These are phyloP conservation scores for Nitzschia putrida DNA, from an alignment of 108 stramenopile genomes.

Conservation along the genomic window DNA sequence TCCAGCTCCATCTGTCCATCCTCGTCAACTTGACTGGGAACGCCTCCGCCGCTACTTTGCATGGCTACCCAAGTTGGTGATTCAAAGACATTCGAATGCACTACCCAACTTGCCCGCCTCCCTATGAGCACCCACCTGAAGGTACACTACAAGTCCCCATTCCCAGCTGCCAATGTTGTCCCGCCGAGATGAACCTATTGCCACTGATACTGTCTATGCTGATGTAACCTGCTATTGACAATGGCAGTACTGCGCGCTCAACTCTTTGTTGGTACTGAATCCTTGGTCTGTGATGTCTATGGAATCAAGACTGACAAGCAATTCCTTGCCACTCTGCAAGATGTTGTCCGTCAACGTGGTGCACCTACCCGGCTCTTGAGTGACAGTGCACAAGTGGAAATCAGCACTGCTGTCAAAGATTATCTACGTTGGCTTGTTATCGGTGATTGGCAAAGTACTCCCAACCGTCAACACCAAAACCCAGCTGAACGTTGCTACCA, in stretches of 20 bases:
- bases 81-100: conserved; percentile 27
- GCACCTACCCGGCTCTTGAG: conserved; percentile 10
- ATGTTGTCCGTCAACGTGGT: conserved; percentile 31
- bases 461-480: conserved; percentile 27
- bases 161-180: conserved; percentile 30
- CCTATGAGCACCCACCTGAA: too few species aligned
- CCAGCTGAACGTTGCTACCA: conserved; percentile 26
- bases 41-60: too few species aligned
- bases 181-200: conserved; percentile 25
- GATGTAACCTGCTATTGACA: conserved; percentile 6
- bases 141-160: conserved; percentile 4
- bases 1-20: not conserved
- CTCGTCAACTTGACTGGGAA: too few species aligned
- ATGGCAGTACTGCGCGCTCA: too few species aligned
- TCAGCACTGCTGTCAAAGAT: not conserved
- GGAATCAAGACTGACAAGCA: not conserved
- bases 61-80: too few species aligned
- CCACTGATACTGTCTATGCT: conserved; percentile 24
- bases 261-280: conserved; percentile 7
- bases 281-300: not conserved
- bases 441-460: conserved; percentile 20
- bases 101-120: conserved; percentile 32
- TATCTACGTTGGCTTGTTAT: conserved; percentile 5
- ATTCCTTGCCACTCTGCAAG: conserved; percentile 6
- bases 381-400: conserved; percentile 20